phyloP scores from a whole-genome alignment of 176 grass and related monocot species.

The sorghum (Sorghum bicolor) region DNA sequence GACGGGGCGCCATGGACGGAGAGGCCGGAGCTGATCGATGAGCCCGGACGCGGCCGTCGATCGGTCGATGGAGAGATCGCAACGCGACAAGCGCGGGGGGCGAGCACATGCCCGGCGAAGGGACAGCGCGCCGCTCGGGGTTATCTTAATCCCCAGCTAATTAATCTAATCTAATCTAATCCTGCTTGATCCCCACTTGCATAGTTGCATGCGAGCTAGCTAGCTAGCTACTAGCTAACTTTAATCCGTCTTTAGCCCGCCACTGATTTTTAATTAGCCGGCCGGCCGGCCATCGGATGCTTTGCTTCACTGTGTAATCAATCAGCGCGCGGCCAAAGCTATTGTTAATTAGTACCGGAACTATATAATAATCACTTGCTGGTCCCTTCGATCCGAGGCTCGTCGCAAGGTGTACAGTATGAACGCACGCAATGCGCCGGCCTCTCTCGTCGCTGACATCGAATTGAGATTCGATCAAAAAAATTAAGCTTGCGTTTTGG shows the following conservation, averaged over 20 bases:
- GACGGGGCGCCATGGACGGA: not conserved
- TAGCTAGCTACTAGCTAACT: conserved; percentile 1
- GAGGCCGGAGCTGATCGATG: not conserved
- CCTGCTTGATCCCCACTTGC: conserved; percentile 30
- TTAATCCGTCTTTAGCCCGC: conserved; percentile 39
- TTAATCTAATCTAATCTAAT: conserved; percentile 34
- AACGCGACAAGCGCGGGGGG: conserved; percentile 38
- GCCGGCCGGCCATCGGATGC: conserved; percentile 31
- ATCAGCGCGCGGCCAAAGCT: not conserved
- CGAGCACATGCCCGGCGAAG: conserved; percentile 45
- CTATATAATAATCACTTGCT: not conserved
- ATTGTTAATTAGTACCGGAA: not conserved
- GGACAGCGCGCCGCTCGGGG: conserved; percentile 54
- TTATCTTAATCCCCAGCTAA: conserved; percentile 44
- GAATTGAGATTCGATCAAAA: not conserved
- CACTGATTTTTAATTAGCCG: conserved; percentile 29
- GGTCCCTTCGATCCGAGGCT: not conserved
- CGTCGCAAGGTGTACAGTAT: no score
- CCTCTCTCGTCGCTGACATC: not conserved
- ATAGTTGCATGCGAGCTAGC: conserved; percentile 11
- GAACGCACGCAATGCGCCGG: not conserved
- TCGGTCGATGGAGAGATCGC: not conserved
- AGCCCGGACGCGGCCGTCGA: not conserved
- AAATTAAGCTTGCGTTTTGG: not conserved
- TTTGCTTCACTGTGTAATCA: conserved; percentile 17